A percentile compares a stretch with the other conserved stretches of the same genome.
Evolutionary conservation across 1,139 yeast genomes (phyloP).

Genomic region (Hemisphaericaspora xylofermentans): DNA sequence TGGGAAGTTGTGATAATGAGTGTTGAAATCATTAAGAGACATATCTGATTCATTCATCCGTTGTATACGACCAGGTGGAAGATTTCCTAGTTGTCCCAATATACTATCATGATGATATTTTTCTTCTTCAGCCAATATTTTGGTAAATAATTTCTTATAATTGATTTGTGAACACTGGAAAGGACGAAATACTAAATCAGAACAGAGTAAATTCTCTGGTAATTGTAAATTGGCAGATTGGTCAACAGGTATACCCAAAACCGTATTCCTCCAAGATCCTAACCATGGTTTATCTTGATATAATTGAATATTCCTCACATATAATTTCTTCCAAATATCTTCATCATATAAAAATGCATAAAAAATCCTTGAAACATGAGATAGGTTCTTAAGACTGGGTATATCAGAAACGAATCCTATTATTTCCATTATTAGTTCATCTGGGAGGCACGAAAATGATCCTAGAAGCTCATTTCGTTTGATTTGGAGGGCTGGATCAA

Average conservation of each 20-base stretch:
- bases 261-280: constrained; percentile 77
- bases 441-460: constrained; percentile 49
- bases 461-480: constrained; percentile 48
- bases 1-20: constrained; percentile 53
- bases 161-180: constrained; percentile 75
- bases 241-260: constrained; percentile 38
- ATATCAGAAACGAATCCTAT: constrained; percentile 46
- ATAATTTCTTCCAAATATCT: constrained; percentile 72
- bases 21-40: constrained; percentile 45
- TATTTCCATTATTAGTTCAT: constrained; percentile 54
- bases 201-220: constrained; percentile 36
- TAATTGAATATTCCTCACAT: constrained; percentile 29
- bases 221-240: constrained; percentile 42
- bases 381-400: constrained; percentile 45
- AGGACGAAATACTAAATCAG: constrained; percentile 72
- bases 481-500: constrained; percentile 22
- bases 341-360: constrained; percentile 74
- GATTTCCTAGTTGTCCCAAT: constrained; percentile 17
- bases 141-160: constrained; percentile 48
- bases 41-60: constrained; percentile 47
- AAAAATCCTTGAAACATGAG: constrained; percentile 62
- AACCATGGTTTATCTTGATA: constrained; percentile 45
- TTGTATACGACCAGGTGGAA: constrained; percentile 40
- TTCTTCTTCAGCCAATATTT: constrained; percentile 49
- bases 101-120: constrained; percentile 26